These are phyloP conservation scores for Plasmodium fragile DNA, from an alignment of 169 alveolate species.

Conservation along the genomic window DNA sequence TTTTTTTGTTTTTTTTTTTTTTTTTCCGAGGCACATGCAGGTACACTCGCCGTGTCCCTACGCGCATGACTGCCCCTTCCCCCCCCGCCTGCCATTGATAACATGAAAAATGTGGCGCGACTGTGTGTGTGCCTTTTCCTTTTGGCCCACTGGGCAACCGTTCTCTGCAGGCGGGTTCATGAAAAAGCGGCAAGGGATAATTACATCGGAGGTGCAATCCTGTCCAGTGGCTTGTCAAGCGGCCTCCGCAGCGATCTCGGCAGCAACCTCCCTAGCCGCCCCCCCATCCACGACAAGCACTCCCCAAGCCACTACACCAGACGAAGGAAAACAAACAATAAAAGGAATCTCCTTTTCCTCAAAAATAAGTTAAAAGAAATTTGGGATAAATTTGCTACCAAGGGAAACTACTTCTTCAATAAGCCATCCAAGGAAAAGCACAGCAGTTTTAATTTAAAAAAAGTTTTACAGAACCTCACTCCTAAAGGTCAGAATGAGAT, in stretches of 20 bases:
- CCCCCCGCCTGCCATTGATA: background rate
- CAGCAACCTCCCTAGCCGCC: background rate
- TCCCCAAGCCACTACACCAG: background rate
- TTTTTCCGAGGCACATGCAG: background rate
- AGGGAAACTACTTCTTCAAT: background rate
- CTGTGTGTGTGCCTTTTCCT: slow-evolving; percentile 8
- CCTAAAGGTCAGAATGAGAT: slow-evolving; percentile 12
- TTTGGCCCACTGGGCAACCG: background rate
- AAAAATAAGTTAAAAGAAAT: slow-evolving; percentile 53
- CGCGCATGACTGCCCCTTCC: background rate
- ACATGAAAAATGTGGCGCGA: slow-evolving; percentile 67
- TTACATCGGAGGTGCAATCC: background rate
- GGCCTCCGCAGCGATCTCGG: background rate
- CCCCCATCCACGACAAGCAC: background rate
- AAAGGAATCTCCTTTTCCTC: slow-evolving; percentile 7
- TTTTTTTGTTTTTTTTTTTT: background rate
- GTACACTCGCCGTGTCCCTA: background rate
- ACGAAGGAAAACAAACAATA: background rate
- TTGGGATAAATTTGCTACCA: slow-evolving; percentile 4
- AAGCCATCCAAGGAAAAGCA: background rate
- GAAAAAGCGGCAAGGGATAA: background rate
- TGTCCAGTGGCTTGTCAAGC: background rate
- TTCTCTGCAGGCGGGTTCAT: background rate
- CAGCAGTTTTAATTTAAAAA: background rate
- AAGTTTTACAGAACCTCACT: background rate